Conservation (phyloP, 306 rosid species). For the Lathyrus oleraceus region DNA sequence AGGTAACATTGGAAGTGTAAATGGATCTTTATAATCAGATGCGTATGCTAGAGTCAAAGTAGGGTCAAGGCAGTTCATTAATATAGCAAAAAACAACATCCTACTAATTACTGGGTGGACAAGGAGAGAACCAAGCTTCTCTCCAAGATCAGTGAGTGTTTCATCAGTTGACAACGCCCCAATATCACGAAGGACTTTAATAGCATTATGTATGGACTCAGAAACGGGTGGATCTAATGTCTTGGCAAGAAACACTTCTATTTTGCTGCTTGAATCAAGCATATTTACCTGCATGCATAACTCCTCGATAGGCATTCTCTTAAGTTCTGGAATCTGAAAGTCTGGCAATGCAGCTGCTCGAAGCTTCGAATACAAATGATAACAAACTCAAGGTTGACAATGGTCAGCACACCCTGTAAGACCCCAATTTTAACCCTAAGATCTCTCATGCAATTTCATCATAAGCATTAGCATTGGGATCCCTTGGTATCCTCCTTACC, state of each 20-base stretch:
- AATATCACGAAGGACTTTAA: conserved; percentile 78
- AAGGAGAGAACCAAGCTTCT: conserved; percentile 85
- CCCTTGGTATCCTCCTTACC: too few species aligned
- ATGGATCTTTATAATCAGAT: conserved; percentile 82
- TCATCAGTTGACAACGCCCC: conserved; percentile 84
- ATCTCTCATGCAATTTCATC: too few species aligned
- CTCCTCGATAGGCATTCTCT: conserved; percentile 94
- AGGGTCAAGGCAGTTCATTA: conserved; percentile 95
- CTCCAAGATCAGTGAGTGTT: conserved; percentile 79
- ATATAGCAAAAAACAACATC: conserved; percentile 82
- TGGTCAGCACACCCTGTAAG: conserved; percentile 99
- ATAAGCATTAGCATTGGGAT: too few species aligned
- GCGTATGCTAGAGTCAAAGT: conserved; percentile 95
- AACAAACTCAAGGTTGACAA: conserved; percentile 94
- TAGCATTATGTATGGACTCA: conserved; percentile 77
- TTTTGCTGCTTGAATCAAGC: conserved; percentile 70
- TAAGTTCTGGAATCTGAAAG: conserved; percentile 88
- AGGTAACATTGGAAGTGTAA: conserved; percentile 72
- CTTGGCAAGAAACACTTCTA: conserved; percentile 72
- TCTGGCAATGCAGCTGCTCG: conserved; percentile 73
- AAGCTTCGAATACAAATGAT: conserved; percentile 74
- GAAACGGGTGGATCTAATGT: conserved; percentile 89
- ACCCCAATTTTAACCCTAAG: too few species aligned
- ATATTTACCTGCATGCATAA: conserved; percentile 93
- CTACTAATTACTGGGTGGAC: conserved; percentile 89